These are phyloP conservation scores for Alternaria sp. DNA, from an alignment of 2,329 filamentous ascomycete species.

Conservation along the genomic window DNA sequence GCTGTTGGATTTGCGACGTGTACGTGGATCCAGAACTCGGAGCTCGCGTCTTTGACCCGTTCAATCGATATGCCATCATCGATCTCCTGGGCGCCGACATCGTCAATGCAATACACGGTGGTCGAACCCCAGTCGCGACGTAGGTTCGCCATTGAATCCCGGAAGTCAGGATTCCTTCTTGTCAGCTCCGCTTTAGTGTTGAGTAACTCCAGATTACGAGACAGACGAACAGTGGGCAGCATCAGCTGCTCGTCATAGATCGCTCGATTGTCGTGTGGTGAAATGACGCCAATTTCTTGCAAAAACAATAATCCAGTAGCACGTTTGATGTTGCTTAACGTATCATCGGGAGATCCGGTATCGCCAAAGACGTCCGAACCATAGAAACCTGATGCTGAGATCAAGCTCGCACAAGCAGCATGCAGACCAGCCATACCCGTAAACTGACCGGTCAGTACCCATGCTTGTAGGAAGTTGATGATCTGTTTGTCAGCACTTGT, in stretches of 20 bases:
- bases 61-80: constrained; percentile 82
- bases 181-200: constrained; percentile 40
- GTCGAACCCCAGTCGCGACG: constrained; percentile 67
- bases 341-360: constrained; percentile 19
- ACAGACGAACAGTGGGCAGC: constrained; percentile 57
- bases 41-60: constrained; percentile 56
- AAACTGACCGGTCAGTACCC: constrained; percentile 49
- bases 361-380: constrained; percentile 39
- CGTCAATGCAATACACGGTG: constrained; percentile 76
- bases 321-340: constrained; percentile 10
- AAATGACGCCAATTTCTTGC: constrained; percentile 75
- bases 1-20: constrained; percentile 82
- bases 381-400: constrained; percentile 69
- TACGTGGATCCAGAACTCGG: constrained; percentile 74
- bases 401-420: constrained; percentile 67
- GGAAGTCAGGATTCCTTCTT: constrained; percentile 44
- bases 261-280: constrained; percentile 72
- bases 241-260: constrained; percentile 65
- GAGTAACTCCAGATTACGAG: constrained; percentile 53
- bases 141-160: constrained; percentile 62
- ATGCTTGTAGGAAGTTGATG: constrained; percentile 73
- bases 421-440: constrained; percentile 58
- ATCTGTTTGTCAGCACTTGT: constrained; percentile 61
- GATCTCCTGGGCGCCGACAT: constrained; percentile 69
- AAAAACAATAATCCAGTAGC: constrained; percentile 68